A percentile compares a stretch with the other conserved stretches of the same genome.
phyloP scores from a whole-genome alignment of 345 rosid species.

The Orychophragmus violaceus region DNA sequence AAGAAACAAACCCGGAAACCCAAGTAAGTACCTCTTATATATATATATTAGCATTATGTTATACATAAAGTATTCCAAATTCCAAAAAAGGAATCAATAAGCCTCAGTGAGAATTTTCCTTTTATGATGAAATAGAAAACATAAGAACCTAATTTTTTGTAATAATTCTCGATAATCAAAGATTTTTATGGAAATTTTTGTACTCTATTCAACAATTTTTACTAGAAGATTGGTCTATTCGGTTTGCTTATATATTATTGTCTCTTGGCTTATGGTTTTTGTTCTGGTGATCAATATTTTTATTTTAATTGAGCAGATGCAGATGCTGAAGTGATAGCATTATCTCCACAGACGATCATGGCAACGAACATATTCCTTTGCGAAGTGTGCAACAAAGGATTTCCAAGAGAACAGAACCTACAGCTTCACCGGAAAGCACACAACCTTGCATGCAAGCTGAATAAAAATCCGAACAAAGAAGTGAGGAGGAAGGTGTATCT shows the following conservation, averaged over 20 bases:
- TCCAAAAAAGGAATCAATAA: neutral
- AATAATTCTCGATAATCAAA: neutral
- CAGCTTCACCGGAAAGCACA: slow-evolving; percentile 87
- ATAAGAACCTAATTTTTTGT: neutral
- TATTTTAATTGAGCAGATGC: too few relatives aligned
- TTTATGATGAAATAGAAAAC: neutral
- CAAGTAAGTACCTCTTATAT: slow-evolving; percentile 44
- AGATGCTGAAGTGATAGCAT: slow-evolving; percentile 77
- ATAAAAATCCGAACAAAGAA: slow-evolving; percentile 60
- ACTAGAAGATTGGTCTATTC: neutral
- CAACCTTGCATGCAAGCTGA: slow-evolving; percentile 68
- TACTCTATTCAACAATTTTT: neutral
- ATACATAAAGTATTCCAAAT: neutral
- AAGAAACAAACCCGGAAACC: slow-evolving; percentile 73
- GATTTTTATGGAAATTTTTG: neutral
- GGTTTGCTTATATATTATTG: neutral
- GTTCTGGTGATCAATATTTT: neutral
- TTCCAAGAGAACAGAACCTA: slow-evolving; percentile 71
- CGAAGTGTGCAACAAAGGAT: slow-evolving; percentile 81
- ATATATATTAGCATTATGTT: neutral
- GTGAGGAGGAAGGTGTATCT: slow-evolving; percentile 67
- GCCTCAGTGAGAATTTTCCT: neutral
- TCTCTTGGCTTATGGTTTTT: neutral
- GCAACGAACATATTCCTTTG: slow-evolving; percentile 72
- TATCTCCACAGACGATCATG: slow-evolving; percentile 73